Evolutionary conservation across 257 asterid species (phyloP).

Genomic region (Nicotiana knightiana): DNA sequence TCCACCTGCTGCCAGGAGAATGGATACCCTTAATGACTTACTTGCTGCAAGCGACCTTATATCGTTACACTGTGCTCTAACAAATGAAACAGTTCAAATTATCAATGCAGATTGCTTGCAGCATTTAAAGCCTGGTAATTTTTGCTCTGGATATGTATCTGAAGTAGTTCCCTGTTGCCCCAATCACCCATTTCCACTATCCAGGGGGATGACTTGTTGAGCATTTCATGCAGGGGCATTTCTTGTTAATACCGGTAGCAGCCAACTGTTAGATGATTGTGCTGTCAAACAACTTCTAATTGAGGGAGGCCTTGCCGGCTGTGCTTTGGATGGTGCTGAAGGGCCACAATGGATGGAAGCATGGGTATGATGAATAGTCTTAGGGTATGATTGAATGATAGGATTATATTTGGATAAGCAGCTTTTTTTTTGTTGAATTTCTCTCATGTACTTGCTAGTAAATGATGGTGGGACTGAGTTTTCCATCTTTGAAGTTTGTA

Average conservation of each 20-base stretch:
- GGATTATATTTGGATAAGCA: slow-evolving; percentile 25
- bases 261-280: slow-evolving; percentile 98
- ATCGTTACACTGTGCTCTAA: slow-evolving; percentile 87
- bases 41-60: slow-evolving; percentile 97
- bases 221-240: slow-evolving; percentile 70
- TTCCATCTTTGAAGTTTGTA: background rate
- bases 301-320: slow-evolving; percentile 93
- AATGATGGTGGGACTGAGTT: background rate
- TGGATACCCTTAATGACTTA: slow-evolving; percentile 97
- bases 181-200: slow-evolving; percentile 8
- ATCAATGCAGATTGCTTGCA: slow-evolving; percentile 87
- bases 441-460: background rate
- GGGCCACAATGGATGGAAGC: slow-evolving; percentile 99
- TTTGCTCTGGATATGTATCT: background rate
- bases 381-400: slow-evolving; percentile 56
- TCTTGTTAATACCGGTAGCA: slow-evolving; percentile 97
- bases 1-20: slow-evolving; percentile 94
- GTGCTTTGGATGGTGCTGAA: slow-evolving; percentile 99
- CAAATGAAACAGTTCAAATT: slow-evolving; percentile 84
- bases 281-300: slow-evolving; percentile 97
- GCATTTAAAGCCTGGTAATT: slow-evolving; percentile 84
- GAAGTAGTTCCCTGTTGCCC: background rate
- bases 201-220: slow-evolving; percentile 19
- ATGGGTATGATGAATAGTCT: slow-evolving; percentile 90
- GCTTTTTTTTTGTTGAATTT: slow-evolving; percentile 6